A percentile compares a stretch with the other conserved stretches of the same genome.
These are phyloP conservation scores for Solanum microdontum DNA, from an alignment of 257 asterid genomes.

Conservation along the genomic window DNA sequence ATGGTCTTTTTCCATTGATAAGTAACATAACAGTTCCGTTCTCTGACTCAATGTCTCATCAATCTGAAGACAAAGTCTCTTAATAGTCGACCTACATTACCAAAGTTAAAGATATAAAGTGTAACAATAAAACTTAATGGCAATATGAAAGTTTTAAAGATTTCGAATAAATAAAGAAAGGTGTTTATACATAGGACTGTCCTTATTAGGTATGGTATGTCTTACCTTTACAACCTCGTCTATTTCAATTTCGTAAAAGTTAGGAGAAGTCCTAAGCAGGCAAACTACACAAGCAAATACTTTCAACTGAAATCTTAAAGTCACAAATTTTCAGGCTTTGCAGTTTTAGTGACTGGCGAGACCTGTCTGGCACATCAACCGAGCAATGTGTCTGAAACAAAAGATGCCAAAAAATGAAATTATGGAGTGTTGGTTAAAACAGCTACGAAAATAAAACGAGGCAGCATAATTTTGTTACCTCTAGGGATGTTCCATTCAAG, in stretches of 20 bases:
- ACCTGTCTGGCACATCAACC: background rate
- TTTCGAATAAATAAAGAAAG: no score
- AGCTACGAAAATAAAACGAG: background rate
- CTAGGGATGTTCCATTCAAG: background rate
- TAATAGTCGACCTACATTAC: background rate
- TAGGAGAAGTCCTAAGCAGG: background rate
- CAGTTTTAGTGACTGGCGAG: background rate
- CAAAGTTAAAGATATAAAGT: background rate
- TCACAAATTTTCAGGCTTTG: background rate
- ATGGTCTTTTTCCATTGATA: background rate
- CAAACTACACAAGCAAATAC: no score
- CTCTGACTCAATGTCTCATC: background rate
- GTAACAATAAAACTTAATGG: background rate
- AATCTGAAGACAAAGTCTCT: background rate
- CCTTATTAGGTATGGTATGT: no score
- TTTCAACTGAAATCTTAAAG: no score
- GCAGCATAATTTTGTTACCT: background rate
- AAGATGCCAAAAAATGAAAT: background rate
- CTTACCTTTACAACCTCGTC: background rate
- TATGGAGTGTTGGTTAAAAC: background rate
- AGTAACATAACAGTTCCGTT: background rate
- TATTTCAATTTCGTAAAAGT: background rate
- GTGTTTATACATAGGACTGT: no score
- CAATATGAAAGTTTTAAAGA: no score
- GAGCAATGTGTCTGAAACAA: background rate